phyloP scores from a whole-genome alignment of 345 rosid species.

The Raphanus raphanistrum region DNA sequence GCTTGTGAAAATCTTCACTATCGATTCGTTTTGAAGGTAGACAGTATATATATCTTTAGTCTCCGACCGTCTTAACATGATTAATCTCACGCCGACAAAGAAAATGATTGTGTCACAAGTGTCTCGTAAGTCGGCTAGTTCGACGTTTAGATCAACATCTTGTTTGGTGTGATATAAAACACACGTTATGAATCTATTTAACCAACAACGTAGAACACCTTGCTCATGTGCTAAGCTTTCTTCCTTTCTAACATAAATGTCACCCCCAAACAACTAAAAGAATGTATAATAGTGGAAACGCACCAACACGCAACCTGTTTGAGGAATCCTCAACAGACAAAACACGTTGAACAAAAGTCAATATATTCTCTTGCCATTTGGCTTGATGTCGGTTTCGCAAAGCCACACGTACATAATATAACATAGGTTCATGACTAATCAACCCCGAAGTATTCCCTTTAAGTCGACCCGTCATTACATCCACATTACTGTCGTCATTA shows the following conservation, averaged over 20 bases:
- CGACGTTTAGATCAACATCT: not conserved
- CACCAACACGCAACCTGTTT: constrained; percentile 34
- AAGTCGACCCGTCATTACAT: not conserved
- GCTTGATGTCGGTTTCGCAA: constrained; percentile 26
- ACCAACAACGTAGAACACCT: not conserved
- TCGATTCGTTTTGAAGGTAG: not conserved
- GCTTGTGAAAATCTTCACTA: not conserved
- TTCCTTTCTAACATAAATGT: not conserved
- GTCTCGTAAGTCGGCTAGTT: not conserved
- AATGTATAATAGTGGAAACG: constrained; percentile 20
- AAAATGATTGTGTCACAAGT: not conserved
- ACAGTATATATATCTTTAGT: not conserved
- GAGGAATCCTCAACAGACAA: constrained; percentile 23
- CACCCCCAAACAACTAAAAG: not conserved
- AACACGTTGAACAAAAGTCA: constrained; percentile 32
- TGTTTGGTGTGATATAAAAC: not conserved
- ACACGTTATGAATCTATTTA: not conserved
- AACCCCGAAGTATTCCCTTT: constrained; percentile 5
- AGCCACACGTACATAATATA: constrained; percentile 23
- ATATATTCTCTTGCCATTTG: constrained; percentile 35
- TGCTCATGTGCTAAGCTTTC: constrained; percentile 25
- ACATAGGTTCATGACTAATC: constrained; percentile 25
- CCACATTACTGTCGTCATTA: constrained; percentile 17
- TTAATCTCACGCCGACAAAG: not conserved
- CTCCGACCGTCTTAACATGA: not conserved